Conservation (phyloP, 2,329 filamentous ascomycete species). For the Domatiomyces globalis region DNA sequence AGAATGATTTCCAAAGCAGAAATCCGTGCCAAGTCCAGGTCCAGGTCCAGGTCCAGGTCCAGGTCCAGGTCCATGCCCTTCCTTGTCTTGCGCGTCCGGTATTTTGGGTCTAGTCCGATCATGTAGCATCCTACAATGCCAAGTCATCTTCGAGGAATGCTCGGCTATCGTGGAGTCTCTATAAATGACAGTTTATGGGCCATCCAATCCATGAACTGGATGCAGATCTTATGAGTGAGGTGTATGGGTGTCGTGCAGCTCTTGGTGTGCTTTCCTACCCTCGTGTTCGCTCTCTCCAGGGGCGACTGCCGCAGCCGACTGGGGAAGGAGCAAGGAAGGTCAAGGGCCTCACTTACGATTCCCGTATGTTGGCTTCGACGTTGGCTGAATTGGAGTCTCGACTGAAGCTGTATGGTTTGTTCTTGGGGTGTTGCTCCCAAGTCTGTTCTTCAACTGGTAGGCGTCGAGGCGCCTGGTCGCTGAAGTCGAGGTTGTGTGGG, state of each 20-base stretch:
- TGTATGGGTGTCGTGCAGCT: too few species aligned
- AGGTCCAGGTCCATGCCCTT: too few species aligned
- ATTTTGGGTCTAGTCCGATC: too few species aligned
- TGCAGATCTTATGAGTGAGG: too few species aligned
- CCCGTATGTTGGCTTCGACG: conserved; percentile 1
- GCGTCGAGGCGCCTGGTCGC: neutral
- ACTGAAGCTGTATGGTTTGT: conserved; percentile 1
- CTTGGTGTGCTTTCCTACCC: neutral
- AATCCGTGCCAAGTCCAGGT: neutral
- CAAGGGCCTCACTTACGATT: conserved; percentile 3
- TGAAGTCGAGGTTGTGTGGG: neutral
- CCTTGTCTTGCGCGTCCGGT: neutral
- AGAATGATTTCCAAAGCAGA: neutral
- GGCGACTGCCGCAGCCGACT: neutral
- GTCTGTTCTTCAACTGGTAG: neutral
- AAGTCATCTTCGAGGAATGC: too few species aligned
- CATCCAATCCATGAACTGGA: too few species aligned
- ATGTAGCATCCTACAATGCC: too few species aligned
- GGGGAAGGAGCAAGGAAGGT: neutral
- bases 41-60: too few species aligned
- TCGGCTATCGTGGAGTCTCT: too few species aligned
- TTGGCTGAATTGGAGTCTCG: conserved; percentile 1
- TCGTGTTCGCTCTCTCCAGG: neutral
- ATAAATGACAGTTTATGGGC: too few species aligned
- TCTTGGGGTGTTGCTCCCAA: conserved; percentile 6